Evolutionary conservation across 805 yeast genomes (phyloP).

Genomic region (Metschnikowia aberdeeniae): DNA sequence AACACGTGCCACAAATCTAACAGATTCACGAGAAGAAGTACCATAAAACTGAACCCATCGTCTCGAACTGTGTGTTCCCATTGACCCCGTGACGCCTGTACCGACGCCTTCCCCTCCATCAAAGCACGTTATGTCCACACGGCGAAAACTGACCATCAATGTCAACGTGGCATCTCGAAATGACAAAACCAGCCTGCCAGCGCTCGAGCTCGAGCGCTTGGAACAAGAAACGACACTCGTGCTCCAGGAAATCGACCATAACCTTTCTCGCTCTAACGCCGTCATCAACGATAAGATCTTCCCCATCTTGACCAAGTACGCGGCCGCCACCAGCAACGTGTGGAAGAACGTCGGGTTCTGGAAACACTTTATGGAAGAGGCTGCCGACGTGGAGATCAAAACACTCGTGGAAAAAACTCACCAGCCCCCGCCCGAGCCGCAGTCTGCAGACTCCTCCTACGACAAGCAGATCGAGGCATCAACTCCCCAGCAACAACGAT

Average conservation of each 20-base stretch:
- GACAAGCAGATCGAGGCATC: conserved; percentile 10
- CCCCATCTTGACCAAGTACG: conserved; percentile 63
- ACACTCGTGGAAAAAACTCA: conserved; percentile 42
- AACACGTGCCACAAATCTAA: too few species aligned
- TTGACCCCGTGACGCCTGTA: not conserved
- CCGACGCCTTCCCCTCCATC: not conserved
- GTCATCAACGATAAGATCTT: conserved; percentile 63
- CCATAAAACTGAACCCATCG: too few species aligned
- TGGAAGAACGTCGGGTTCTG: conserved; percentile 70
- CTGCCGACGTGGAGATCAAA: conserved; percentile 61
- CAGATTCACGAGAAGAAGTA: too few species aligned
- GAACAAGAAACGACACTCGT: conserved; percentile 78
- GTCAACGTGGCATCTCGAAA: conserved; percentile 8
- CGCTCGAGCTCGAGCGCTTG: conserved; percentile 49
- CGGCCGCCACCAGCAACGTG: conserved; percentile 52
- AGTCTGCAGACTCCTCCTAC: not conserved
- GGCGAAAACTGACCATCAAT: conserved; percentile 16
- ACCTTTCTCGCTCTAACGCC: conserved; percentile 63
- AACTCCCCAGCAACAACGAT: conserved; percentile 9
- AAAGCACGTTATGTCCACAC: conserved; percentile 7
- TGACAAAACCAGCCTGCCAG: conserved; percentile 16
- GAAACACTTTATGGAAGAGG: conserved; percentile 72
- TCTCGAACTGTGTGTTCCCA: too few species aligned
- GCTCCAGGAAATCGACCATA: conserved; percentile 74
- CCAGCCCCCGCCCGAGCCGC: not conserved